A percentile compares a stretch with the other conserved stretches of the same genome.
Evolutionary conservation across 2,329 filamentous ascomycete genomes (phyloP).

Genomic region (Scytalidium lignicola): DNA sequence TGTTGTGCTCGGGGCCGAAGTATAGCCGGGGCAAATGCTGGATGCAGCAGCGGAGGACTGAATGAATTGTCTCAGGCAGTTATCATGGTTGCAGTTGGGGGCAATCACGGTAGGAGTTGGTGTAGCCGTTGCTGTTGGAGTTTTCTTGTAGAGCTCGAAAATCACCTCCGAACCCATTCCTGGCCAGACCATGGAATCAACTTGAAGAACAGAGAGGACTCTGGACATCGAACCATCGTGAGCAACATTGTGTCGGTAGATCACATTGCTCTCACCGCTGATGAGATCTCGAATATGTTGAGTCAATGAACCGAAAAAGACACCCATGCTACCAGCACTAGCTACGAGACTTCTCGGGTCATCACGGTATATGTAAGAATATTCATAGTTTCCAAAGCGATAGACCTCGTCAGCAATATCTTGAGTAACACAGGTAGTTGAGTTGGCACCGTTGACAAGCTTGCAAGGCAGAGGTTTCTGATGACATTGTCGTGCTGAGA

Average conservation of each 20-base stretch:
- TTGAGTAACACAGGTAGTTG: conserved; percentile 56
- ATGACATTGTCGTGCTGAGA: conserved; percentile 75
- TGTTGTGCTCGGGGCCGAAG: conserved; percentile 8
- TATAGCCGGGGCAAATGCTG: conserved; percentile 23
- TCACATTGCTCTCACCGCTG: conserved; percentile 34
- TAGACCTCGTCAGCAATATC: conserved; percentile 64
- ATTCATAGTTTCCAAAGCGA: conserved; percentile 74
- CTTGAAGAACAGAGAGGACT: conserved; percentile 64
- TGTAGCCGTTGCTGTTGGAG: conserved; percentile 9
- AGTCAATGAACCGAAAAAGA: conserved; percentile 70
- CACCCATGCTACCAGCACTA: conserved; percentile 58
- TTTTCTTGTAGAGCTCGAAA: conserved; percentile 63
- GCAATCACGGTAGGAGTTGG: conserved; percentile 11
- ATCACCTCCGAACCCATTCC: conserved; percentile 77
- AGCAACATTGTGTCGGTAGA: conserved; percentile 72
- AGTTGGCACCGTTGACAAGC: conserved; percentile 37
- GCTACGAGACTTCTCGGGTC: conserved; percentile 56
- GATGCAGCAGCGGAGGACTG: conserved; percentile 16
- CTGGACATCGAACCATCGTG: conserved; percentile 71
- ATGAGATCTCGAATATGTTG: conserved; percentile 55
- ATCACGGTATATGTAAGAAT: conserved; percentile 72
- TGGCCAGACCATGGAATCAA: conserved; percentile 76
- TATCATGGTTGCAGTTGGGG: conserved; percentile 23
- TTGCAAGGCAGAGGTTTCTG: conserved; percentile 67
- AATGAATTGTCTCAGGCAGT: conserved; percentile 28